Evolutionary conservation across 495 filamentous ascomycete species (phyloP), one percentile per base, ranked within the genome.

Genomic region (Xeromyces bisporus): DNA sequence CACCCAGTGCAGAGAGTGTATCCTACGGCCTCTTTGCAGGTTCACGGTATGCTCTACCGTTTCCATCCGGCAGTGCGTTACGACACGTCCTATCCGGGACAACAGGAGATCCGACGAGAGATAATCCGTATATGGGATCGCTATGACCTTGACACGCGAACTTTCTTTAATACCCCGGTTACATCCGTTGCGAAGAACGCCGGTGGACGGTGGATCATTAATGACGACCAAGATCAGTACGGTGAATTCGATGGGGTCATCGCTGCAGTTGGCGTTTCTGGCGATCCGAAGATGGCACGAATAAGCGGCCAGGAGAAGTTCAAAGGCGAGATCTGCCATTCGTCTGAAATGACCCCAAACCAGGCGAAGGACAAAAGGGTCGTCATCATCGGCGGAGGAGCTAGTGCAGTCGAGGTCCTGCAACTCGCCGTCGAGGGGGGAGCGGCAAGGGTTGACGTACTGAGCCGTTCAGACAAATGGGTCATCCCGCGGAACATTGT

Each of bases 1-100:
- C 26, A 25, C 2, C 5, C 29, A 14, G 6, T 10, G 11, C 24
- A 83, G 74, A 66, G 69, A 56, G 82, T 87, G 24, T 86, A 86
- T 59, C 80, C 77, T 35, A 86, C 81, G 7, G 83, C 78, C 1
- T 66, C 75, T 25, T 66, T 89, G 0, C 81, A 89, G 40, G 81
- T 89, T 23, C 78, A 89, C 47, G 80, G 74, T 25, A 53, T 85
- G 35, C 86, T 89, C 81, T 89, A 86, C 51, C 71, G 83, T 18
- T 92, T 89, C 50, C 80, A 85, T 36, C 83, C 82, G 0, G 80
- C 77, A 0, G 69, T 91, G 2, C 57, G 61, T 30, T 89, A 79
- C 69, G 54, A 62, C n/a, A 52, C 55, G 9, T 77, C 78, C 26
- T 89, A 91, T 44, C 83, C 83, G 0, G 64, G 74, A 28, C 72